A percentile compares a stretch with the other conserved stretches of the same genome.
phyloP scores from a whole-genome alignment of 345 rosid species.

The Acer saccharum region DNA sequence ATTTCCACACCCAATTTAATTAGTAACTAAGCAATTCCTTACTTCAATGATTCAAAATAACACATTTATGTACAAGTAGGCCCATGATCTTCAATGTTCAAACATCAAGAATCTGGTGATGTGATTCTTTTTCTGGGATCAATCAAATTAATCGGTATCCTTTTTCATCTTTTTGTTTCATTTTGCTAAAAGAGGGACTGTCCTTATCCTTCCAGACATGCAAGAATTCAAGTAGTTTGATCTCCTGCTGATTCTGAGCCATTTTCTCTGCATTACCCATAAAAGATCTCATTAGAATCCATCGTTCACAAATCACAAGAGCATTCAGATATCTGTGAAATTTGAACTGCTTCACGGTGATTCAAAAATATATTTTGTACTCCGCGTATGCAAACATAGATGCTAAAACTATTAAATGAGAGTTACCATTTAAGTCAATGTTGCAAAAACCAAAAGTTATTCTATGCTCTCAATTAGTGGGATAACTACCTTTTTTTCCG shows the following conservation, averaged over 20 bases:
- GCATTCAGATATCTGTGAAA: background rate
- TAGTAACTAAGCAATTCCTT: background rate
- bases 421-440: background rate
- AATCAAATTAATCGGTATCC: no score
- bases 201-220: background rate
- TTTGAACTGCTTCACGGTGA: background rate
- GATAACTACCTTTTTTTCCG: background rate
- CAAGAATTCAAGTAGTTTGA: background rate
- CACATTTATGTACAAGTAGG: constrained; percentile 2
- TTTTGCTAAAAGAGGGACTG: background rate
- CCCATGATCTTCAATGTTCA: background rate
- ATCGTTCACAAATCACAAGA: background rate
- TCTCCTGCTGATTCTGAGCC: background rate
- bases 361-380: background rate
- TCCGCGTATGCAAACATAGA: background rate
- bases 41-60: background rate
- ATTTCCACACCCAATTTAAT: background rate
- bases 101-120: background rate
- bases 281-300: constrained; percentile 9
- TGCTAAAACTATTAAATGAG: background rate
- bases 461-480: background rate
- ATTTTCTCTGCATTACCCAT: constrained; percentile 6
- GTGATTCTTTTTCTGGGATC: constrained; percentile 1
- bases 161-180: background rate
- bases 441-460: background rate